phyloP scores from a whole-genome alignment of 345 rosid species.

The Cardiospermum halicacabum region DNA sequence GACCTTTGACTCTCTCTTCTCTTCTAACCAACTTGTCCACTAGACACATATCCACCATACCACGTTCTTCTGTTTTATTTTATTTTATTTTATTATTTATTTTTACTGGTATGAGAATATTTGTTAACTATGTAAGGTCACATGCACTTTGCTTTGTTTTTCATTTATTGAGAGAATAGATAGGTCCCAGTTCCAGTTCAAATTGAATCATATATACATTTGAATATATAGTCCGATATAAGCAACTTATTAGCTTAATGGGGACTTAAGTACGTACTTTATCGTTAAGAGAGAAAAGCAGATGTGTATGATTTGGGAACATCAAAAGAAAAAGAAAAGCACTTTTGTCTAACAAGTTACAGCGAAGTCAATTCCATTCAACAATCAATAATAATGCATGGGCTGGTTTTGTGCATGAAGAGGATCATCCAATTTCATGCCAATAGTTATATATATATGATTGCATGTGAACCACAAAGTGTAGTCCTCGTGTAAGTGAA shows the following conservation, averaged over 20 bases:
- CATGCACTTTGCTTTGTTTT: too few relatives aligned
- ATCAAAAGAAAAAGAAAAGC: neutral
- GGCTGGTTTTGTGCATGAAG: neutral
- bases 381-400: neutral
- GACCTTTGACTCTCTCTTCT: slow-evolving; percentile 14
- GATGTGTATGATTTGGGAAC: neutral
- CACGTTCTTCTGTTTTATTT: neutral
- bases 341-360: neutral
- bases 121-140: neutral
- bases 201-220: too few relatives aligned
- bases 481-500: neutral
- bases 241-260: too few relatives aligned
- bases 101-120: neutral
- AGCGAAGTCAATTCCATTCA: too few relatives aligned
- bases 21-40: neutral
- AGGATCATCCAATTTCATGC: too few relatives aligned
- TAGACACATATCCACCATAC: neutral
- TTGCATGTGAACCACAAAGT: neutral
- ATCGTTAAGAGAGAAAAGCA: neutral
- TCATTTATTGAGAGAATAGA: too few relatives aligned
- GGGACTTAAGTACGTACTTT: neutral
- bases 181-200: too few relatives aligned
- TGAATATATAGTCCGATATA: too few relatives aligned
- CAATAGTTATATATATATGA: neutral
- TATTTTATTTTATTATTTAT: neutral